phyloP scores from a whole-genome alignment of 2,329 filamentous ascomycete species.

The Scortechinia acanthostroma region DNA sequence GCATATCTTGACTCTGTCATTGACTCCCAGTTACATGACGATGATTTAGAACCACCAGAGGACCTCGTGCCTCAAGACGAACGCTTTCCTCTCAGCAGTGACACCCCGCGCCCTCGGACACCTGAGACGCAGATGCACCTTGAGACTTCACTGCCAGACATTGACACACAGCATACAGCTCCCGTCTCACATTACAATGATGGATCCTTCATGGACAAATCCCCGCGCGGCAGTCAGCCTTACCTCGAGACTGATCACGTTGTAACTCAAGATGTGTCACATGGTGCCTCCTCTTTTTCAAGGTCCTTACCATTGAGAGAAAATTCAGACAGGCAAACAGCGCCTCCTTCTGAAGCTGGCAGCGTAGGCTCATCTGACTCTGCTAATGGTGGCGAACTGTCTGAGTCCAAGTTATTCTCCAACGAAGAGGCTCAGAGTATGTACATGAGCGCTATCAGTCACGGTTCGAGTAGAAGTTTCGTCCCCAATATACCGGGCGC shows the following conservation, averaged over 20 bases:
- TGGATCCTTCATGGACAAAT: not conserved
- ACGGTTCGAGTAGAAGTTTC: constrained; percentile 15
- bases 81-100: too few relatives aligned
- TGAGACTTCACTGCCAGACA: not conserved
- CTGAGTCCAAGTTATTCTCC: constrained; percentile 33
- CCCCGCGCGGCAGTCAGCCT: too few relatives aligned
- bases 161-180: not conserved
- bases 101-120: not conserved
- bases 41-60: constrained; percentile 15
- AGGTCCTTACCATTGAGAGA: too few relatives aligned
- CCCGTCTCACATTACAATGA: too few relatives aligned
- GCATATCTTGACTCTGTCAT: constrained; percentile 26
- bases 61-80: not conserved
- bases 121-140: not conserved
- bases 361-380: constrained; percentile 12
- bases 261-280: too few relatives aligned
- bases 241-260: not conserved
- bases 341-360: constrained; percentile 12
- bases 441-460: constrained; percentile 47
- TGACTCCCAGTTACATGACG: constrained; percentile 17
- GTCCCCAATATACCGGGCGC: constrained; percentile 27
- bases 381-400: constrained; percentile 22
- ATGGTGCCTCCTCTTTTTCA: too few relatives aligned
- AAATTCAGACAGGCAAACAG: too few relatives aligned
- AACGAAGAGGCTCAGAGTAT: constrained; percentile 39